Percentiles rank a stretch among this genome's conserved stretches.
These are phyloP conservation scores for Termitomyces sp. DNA, from an alignment of 768 basidiomycete species.

Conservation along the genomic window DNA sequence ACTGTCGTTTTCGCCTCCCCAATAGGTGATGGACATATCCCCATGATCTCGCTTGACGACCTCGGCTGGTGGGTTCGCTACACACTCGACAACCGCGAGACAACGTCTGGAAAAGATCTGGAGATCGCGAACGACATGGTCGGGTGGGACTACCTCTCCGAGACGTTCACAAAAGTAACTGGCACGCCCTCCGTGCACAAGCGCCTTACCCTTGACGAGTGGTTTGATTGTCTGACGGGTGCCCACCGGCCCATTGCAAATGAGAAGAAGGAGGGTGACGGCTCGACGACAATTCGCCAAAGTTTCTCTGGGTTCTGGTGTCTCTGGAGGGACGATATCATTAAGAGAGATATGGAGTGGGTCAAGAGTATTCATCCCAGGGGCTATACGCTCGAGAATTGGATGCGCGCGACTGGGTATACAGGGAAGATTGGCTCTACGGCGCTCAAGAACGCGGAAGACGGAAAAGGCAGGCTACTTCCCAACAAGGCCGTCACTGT, in stretches of 20 bases:
- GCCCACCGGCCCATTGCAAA: conserved; percentile 27
- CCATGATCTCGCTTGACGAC: conserved; percentile 36
- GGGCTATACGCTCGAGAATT: conserved; percentile 31
- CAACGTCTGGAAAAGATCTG: conserved; percentile 32
- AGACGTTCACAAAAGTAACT: conserved; percentile 34
- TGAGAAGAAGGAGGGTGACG: conserved; percentile 23
- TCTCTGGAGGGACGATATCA: conserved; percentile 38
- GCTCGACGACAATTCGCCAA: conserved; percentile 28
- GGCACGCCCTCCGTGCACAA: conserved; percentile 30
- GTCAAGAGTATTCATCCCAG: conserved; percentile 34
- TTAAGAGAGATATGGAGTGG: conserved; percentile 42
- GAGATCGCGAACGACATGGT: conserved; percentile 33
- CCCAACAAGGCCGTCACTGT: conserved; percentile 18
- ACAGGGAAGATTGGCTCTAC: conserved; percentile 18
- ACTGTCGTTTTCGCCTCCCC: conserved; percentile 36
- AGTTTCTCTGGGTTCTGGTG: conserved; percentile 43
- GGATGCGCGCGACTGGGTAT: conserved; percentile 36
- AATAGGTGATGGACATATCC: conserved; percentile 29
- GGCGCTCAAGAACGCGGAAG: conserved; percentile 28
- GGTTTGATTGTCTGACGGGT: conserved; percentile 25
- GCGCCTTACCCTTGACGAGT: conserved; percentile 28
- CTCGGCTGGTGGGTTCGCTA: conserved; percentile 38
- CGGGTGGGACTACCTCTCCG: conserved; percentile 31
- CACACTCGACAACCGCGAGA: conserved; percentile 30
- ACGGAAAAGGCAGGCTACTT: conserved; percentile 23